phyloP scores from a whole-genome alignment of 176 grass and related monocot genomes.

The Neostapfia colusana region DNA sequence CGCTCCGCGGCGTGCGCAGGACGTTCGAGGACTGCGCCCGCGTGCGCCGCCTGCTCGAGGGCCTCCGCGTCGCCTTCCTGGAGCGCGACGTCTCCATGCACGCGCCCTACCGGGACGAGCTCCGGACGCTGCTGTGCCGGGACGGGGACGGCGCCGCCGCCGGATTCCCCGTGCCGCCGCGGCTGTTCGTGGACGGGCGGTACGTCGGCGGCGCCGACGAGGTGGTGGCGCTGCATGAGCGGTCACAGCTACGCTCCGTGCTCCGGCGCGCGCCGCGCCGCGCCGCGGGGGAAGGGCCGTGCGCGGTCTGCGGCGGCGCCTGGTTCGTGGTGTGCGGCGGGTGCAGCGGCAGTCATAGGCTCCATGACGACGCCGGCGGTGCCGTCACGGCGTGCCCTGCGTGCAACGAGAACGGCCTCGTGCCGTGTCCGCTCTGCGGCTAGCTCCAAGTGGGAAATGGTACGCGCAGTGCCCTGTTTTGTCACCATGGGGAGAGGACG shows the following conservation, averaged over 20 bases:
- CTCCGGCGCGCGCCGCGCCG: constrained; percentile 20
- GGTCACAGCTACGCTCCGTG: background rate
- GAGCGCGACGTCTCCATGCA: constrained; percentile 88
- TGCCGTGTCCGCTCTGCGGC: constrained; percentile 51
- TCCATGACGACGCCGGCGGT: constrained; percentile 47
- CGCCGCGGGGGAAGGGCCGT: constrained; percentile 34
- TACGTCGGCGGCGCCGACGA: constrained; percentile 81
- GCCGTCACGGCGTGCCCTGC: constrained; percentile 17
- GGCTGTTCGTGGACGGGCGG: constrained; percentile 65
- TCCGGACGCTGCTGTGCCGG: constrained; percentile 44
- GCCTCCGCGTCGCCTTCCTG: constrained; percentile 57
- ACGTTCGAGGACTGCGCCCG: constrained; percentile 82
- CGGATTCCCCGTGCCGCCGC: constrained; percentile 49
- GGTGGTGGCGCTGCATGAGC: constrained; percentile 67
- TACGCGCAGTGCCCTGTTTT: constrained; percentile 3
- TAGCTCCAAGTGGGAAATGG: background rate
- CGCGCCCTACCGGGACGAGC: constrained; percentile 67
- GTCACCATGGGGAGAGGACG: no score
- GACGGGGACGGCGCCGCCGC: background rate
- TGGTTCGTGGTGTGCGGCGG: constrained; percentile 67
- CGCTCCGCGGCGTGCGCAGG: constrained; percentile 66
- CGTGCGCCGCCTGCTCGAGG: constrained; percentile 61
- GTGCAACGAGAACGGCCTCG: constrained; percentile 52
- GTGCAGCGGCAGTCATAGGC: constrained; percentile 74
- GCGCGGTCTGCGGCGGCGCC: constrained; percentile 65